A percentile compares a stretch with the other conserved stretches of the same genome.
Evolutionary conservation across 176 grass and related monocot genomes (phyloP).

Genomic region (Puccinellia tenuiflora): DNA sequence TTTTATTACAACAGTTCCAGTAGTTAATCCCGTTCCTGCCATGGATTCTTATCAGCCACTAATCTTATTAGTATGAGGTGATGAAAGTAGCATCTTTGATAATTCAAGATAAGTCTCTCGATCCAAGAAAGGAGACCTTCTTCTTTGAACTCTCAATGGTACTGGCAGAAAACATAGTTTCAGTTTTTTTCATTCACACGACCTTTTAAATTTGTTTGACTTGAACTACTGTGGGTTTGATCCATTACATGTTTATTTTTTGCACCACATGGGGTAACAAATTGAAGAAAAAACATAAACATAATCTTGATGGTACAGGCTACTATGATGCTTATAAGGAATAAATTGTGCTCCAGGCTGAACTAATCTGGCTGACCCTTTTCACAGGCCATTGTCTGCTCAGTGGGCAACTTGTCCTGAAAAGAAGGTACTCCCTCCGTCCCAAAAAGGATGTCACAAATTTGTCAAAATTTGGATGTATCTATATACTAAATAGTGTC

Average conservation of each 20-base stretch:
- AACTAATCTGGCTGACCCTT: slow-evolving; percentile 2
- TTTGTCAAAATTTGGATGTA: no score
- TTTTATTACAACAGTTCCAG: slow-evolving; percentile 8
- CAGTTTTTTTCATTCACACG: background rate
- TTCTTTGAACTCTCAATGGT: slow-evolving; percentile 6
- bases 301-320: background rate
- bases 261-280: background rate
- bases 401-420: background rate
- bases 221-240: background rate
- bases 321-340: background rate
- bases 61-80: background rate
- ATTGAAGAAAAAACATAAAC: background rate
- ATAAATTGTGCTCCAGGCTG: background rate
- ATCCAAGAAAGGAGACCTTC: slow-evolving; percentile 5
- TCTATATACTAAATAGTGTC: no score
- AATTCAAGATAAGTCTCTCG: background rate
- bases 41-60: background rate
- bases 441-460: no score
- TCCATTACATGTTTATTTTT: slow-evolving; percentile 15
- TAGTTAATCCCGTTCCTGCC: background rate
- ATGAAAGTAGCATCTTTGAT: background rate
- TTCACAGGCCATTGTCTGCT: slow-evolving; percentile 10
- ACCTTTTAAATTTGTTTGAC: slow-evolving; percentile 8
- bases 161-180: background rate
- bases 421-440: no score